Conservation (phyloP, 225 moss, liverwort and hornwort genomes). For the Rhytidiadelphus loreus region DNA sequence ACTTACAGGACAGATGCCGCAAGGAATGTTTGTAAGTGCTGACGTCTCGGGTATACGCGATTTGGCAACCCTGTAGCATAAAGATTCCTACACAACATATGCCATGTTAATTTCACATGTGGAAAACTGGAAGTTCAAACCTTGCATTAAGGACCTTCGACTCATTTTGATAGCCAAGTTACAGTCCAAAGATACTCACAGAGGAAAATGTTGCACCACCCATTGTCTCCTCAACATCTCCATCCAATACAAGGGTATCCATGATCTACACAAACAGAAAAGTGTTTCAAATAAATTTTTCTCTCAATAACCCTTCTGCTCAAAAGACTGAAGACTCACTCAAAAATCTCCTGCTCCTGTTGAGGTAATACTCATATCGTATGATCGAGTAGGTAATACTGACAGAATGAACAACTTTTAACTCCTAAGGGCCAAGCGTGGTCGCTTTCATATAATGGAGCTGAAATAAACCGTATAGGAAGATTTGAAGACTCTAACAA, state of each 20-base stretch:
- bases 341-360: background rate
- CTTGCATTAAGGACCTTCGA: background rate
- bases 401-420: background rate
- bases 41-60: slow-evolving; percentile 77
- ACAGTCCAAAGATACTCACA: slow-evolving; percentile 21
- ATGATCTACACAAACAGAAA: slow-evolving; percentile 51
- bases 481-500: background rate
- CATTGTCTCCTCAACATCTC: slow-evolving; percentile 83
- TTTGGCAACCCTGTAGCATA: slow-evolving; percentile 71
- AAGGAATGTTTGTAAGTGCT: slow-evolving; percentile 82
- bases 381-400: background rate
- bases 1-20: slow-evolving; percentile 83
- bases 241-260: slow-evolving; percentile 90
- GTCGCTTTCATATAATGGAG: background rate
- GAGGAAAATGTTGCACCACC: slow-evolving; percentile 52
- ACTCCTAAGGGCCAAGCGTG: background rate
- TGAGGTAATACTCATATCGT: background rate
- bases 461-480: background rate
- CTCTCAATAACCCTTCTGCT: background rate
- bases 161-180: background rate
- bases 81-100: slow-evolving; percentile 32
- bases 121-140: background rate
- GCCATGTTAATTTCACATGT: background rate
- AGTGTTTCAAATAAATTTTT: background rate
- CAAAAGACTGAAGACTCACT: background rate